A percentile compares a stretch with the other conserved stretches of the same genome.
phyloP scores from a whole-genome alignment of 305 asterid species.

The Fraxinus greggii region DNA sequence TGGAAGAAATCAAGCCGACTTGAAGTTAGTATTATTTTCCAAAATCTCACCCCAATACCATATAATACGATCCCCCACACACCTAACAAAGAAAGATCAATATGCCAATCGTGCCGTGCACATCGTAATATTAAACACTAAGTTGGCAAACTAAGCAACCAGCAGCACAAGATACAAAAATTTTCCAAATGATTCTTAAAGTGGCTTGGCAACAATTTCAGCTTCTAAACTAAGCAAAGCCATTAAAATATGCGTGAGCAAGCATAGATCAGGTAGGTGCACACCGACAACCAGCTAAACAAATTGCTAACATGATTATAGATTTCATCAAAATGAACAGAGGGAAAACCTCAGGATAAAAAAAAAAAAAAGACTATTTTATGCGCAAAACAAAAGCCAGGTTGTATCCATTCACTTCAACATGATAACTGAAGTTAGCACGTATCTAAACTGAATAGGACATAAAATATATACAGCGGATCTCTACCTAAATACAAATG shows the following conservation, averaged over 20 bases:
- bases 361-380: not conserved
- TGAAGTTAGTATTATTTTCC: not conserved
- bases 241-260: not conserved
- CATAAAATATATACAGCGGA: slow-evolving; percentile 13
- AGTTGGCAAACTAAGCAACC: not conserved
- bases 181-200: slow-evolving; percentile 8
- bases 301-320: not conserved
- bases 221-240: slow-evolving; percentile 2
- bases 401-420: slow-evolving; percentile 7
- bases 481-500: not conserved
- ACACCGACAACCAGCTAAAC: not conserved
- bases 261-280: not conserved
- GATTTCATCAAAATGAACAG: not conserved
- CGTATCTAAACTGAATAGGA: not conserved
- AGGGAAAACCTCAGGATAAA: not conserved
- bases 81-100: slow-evolving; percentile 8
- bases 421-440: slow-evolving; percentile 2
- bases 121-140: slow-evolving; percentile 1
- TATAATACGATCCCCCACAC: not conserved
- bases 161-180: not conserved
- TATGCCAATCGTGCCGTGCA: not conserved
- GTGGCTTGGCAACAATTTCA: not conserved
- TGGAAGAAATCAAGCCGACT: not conserved
- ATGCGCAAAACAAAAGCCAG: not conserved
- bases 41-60: not conserved